Conservation (phyloP, 805 yeast genomes). For the Sungouiozyma ichnusensis region DNA sequence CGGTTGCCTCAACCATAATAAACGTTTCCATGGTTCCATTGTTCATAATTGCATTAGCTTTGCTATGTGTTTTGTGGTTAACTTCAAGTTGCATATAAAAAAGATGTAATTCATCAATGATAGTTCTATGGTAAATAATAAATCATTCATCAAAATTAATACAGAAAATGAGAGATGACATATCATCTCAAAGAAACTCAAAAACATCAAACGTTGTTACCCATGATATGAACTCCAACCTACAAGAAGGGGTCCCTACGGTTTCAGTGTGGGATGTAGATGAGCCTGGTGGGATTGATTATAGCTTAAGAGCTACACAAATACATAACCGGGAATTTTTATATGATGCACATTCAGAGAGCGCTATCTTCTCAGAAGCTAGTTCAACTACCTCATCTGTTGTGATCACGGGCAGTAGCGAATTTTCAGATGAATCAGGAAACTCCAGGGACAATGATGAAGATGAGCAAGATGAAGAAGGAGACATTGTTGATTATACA, state of each 20-base stretch:
- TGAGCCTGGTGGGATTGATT: not conserved
- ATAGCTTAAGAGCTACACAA: not conserved
- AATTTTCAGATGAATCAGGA: not conserved
- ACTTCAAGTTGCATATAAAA: not conserved
- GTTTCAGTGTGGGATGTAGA: not conserved
- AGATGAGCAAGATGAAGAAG: slow-evolving; percentile 2
- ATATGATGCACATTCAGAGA: not conserved
- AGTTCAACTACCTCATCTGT: not conserved
- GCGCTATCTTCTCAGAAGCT: not conserved
- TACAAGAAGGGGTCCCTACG: not conserved
- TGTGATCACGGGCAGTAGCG: not conserved
- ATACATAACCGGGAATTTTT: not conserved
- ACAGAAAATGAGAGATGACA: too few species aligned
- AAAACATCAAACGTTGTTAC: too few species aligned
- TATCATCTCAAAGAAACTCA: too few species aligned
- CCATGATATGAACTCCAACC: not conserved
- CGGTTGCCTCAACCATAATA: slow-evolving; percentile 66
- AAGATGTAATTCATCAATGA: not conserved
- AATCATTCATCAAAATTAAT: too few species aligned
- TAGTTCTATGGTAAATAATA: not conserved
- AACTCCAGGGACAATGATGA: slow-evolving; percentile 1
- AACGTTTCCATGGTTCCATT: slow-evolving; percentile 59
- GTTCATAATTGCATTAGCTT: not conserved
- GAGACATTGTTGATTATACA: not conserved
- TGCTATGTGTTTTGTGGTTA: not conserved